Percentiles rank a stretch among this genome's conserved stretches.
Evolutionary conservation across 192 early-diverging fungal species (phyloP).

Genomic region (Coemansia sp.): DNA sequence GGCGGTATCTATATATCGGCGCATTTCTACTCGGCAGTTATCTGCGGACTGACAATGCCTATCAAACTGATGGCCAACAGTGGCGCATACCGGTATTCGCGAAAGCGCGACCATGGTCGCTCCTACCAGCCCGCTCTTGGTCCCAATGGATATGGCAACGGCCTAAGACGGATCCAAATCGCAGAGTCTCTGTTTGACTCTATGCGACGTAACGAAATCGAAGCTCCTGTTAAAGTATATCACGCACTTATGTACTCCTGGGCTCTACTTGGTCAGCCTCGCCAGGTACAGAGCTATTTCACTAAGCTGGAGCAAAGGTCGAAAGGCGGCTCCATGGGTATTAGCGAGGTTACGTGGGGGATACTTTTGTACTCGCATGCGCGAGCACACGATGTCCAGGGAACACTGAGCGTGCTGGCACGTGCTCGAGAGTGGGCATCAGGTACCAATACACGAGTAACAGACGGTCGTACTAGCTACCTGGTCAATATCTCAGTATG

Average conservation of each 20-base stretch:
- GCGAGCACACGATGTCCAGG: slow-evolving; percentile 7
- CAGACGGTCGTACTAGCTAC: slow-evolving; percentile 11
- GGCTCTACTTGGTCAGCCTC: slow-evolving; percentile 24
- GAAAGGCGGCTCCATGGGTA: background rate
- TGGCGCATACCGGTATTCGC: background rate
- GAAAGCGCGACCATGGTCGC: background rate
- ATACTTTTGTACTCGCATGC: slow-evolving; percentile 37
- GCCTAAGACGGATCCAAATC: background rate
- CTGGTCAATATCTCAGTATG: slow-evolving; percentile 41
- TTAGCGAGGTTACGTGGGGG: slow-evolving; percentile 31
- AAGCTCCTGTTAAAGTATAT: slow-evolving; percentile 18
- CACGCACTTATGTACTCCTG: slow-evolving; percentile 32
- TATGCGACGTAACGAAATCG: slow-evolving; percentile 14
- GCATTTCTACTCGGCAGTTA: slow-evolving; percentile 36
- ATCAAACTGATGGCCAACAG: background rate
- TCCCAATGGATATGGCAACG: background rate
- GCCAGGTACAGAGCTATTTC: slow-evolving; percentile 13
- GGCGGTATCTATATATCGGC: background rate
- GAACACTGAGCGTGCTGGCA: slow-evolving; percentile 17
- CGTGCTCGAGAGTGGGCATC: slow-evolving; percentile 22
- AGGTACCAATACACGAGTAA: background rate
- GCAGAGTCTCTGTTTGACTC: slow-evolving; percentile 25
- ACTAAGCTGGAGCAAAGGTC: background rate
- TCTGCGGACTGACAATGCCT: slow-evolving; percentile 23
- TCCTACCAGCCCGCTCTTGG: background rate